Evolutionary conservation across 2,329 filamentous ascomycete genomes (phyloP).

Genomic region (Thielaviopsis musarum): DNA sequence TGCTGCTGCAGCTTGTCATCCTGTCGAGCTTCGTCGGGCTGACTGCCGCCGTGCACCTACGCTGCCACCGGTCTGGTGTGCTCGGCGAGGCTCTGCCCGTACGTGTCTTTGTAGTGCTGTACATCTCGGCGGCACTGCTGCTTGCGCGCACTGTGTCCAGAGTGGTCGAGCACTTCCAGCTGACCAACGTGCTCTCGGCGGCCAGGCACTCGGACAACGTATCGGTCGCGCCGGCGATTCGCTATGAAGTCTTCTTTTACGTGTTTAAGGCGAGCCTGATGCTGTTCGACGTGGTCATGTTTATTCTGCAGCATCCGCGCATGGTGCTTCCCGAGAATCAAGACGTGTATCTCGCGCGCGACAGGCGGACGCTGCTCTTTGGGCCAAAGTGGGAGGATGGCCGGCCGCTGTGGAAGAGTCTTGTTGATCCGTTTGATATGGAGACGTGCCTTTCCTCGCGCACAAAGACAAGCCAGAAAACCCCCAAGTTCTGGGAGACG

Average conservation of each 20-base stretch:
- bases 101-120: constrained; percentile 30
- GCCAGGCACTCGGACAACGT: constrained; percentile 20
- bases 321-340: constrained; percentile 31
- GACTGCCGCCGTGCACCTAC: constrained; percentile 30
- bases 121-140: constrained; percentile 32
- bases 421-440: constrained; percentile 27
- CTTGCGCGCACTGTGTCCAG: constrained; percentile 38
- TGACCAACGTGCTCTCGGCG: constrained; percentile 25
- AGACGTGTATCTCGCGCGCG: constrained; percentile 31
- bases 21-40: constrained; percentile 31
- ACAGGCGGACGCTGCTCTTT: constrained; percentile 31
- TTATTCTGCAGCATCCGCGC: constrained; percentile 35
- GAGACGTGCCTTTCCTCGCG: constrained; percentile 19
- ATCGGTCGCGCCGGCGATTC: constrained; percentile 29
- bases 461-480: constrained; percentile 11
- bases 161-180: constrained; percentile 39
- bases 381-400: constrained; percentile 33
- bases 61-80: constrained; percentile 23
- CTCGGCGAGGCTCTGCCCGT: constrained; percentile 18
- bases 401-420: constrained; percentile 25
- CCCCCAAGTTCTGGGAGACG: constrained; percentile 22
- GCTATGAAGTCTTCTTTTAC: constrained; percentile 43
- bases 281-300: constrained; percentile 31
- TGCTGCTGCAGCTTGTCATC: constrained; percentile 39
- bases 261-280: constrained; percentile 39